Base-by-base conservation (phyloP, 805 yeast genomes). In the Candida saitoana region DNA sequence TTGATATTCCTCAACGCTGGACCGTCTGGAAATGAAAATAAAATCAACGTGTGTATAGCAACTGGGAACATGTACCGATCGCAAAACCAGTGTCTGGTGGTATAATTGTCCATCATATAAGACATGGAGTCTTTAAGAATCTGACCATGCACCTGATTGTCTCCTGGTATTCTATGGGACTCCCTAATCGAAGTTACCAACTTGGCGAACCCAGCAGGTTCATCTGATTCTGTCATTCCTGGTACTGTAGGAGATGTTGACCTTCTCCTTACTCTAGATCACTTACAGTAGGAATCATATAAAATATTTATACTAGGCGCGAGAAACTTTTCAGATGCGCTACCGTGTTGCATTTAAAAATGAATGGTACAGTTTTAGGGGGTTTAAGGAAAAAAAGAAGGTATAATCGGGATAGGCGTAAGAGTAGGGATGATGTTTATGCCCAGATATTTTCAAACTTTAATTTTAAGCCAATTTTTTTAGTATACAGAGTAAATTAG, bases 1-100 rank as follows among this genome's bases (percentile, higher is more conserved):
- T 70, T 67, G 41, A 73, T 59, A 70, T 77, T 71, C 4, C 51
- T 52, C 14, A 74, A 63, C 1, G 74, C 71, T n/a, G 65, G 71
- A 30, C 65, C 65, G 18, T 69, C 75, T 2, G 71, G 70, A 50
- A 82, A 80, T 3, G 89, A 80, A 54, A 82, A 81, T 44, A 80
- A 62, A 12, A 84, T 75, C 41, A 83, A 57, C 7, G 74, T 63
- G 52, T 81, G 81, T 11, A 73, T 67, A 7, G 83, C 66, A 16
- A 79, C 67, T 2, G 77, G 74, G 33, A 62, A 64, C 45, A 75
- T 62, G 22, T 57, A 57, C 6, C 64, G 63, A 51, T 80, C 76
- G 58, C 89, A 82, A 55, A 80, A 84, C 50, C 77, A 60, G 48
- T 83, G 86, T n/a, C 49, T 51, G 4, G 50, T 51, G 5, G 39